These are phyloP conservation scores for Lycium ferocissimum DNA, from an alignment of 257 asterid genomes.

Conservation along the genomic window DNA sequence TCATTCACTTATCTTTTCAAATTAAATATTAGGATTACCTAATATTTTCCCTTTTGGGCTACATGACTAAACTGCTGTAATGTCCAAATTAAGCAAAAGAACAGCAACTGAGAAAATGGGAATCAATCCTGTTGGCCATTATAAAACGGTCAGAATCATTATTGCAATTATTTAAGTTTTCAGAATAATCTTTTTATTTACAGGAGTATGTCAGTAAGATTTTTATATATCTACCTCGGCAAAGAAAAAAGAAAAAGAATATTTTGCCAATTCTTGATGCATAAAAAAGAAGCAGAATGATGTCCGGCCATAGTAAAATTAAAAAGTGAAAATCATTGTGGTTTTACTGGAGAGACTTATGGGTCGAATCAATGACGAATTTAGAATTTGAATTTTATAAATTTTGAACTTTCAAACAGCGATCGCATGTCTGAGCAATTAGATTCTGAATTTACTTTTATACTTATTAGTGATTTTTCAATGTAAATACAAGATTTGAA, in stretches of 20 bases:
- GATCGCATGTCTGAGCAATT: no score
- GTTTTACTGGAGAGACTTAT: background rate
- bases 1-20: conserved; percentile 2
- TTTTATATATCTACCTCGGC: background rate
- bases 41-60: conserved; percentile 19
- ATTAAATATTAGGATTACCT: conserved; percentile 18
- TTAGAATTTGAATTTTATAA: background rate
- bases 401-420: no score
- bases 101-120: background rate
- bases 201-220: background rate
- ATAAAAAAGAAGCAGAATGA: background rate
- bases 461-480: no score
- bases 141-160: conserved; percentile 12
- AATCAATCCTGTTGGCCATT: conserved; percentile 29
- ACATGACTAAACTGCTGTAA: background rate
- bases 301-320: background rate
- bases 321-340: background rate
- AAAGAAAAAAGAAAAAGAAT: background rate
- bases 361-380: background rate
- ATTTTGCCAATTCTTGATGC: background rate
- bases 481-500: no score
- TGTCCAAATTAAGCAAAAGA: conserved; percentile 23
- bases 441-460: no score
- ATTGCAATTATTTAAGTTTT: background rate
- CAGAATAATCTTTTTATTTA: background rate